Base-by-base conservation (phyloP, 2,329 filamentous ascomycete species). In the Xylariaceae sp. region DNA sequence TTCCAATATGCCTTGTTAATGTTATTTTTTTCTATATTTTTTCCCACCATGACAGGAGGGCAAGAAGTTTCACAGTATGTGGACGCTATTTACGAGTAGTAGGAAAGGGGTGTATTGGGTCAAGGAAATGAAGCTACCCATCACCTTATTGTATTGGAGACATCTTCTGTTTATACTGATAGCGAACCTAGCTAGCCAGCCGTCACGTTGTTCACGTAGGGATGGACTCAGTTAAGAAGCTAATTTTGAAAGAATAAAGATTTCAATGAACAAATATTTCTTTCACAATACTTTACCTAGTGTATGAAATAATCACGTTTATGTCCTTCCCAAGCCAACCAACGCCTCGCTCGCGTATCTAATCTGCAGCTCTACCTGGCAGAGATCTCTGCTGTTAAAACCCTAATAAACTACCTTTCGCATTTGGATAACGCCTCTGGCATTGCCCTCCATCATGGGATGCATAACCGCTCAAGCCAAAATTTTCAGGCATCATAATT, bases 1-100 rank as follows among this genome's bases (percentile, higher is more conserved):
- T 3, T 53, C 55, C 47, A 27, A 55, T 57, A 54, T 56, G 44
- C 32, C 57, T 54, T 60, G 54, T 55, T 57, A 59, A 53, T 59
- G 52, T 47, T 44, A 34, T 48, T 51, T 46, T 59, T 54, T 58
- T 59, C 51, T 37, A 35, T 51, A 44, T 32, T 45, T 51, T 56
- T 53, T 11, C 3, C 43, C 35, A 52, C 39, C 27, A 30, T 35
- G 19, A 19, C 31, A 31, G 43, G 31, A 45, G 48, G 47, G 50
- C 51, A 42, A 47, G 53, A 47, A 45, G 55, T 53, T 54, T 6
- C 40, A 42, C 48, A 34, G 12, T 34, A 45, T 30, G 41, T 50
- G 47, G 53, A 51, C 55, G 53, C 48, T 50, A 47, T 54, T 56
- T 39, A 55, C 42, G 58, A 50, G 47, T 37, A 41, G 32, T 45